Evolutionary conservation across 306 rosid species (phyloP).

Genomic region (Acmispon strigosus): DNA sequence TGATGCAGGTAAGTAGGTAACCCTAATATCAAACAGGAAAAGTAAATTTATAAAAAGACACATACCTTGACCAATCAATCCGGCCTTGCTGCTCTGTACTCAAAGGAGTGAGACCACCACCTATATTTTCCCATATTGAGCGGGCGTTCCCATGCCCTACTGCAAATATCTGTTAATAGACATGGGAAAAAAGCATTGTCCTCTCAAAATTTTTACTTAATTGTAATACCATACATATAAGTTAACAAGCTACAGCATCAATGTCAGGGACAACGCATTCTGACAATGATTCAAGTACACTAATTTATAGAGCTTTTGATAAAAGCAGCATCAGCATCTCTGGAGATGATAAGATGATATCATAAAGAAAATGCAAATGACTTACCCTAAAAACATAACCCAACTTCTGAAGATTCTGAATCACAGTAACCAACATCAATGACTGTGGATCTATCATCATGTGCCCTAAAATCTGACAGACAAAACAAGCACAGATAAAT

Average conservation of each 20-base stretch:
- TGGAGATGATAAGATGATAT: slow-evolving; percentile 1
- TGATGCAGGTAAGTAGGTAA: background rate
- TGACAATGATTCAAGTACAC: slow-evolving; percentile 6
- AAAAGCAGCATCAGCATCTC: background rate
- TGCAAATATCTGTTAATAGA: slow-evolving; percentile 71
- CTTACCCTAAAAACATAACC: slow-evolving; percentile 83
- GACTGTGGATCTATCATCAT: slow-evolving; percentile 68
- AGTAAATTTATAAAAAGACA: slow-evolving; percentile 12
- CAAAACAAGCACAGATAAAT: slow-evolving; percentile 22
- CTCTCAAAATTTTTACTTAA: slow-evolving; percentile 25
- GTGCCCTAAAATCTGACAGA: slow-evolving; percentile 68
- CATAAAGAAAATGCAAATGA: slow-evolving; percentile 17
- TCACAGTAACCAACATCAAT: slow-evolving; percentile 67
- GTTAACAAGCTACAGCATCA: slow-evolving; percentile 8
- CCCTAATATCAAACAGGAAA: background rate
- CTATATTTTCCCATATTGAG: slow-evolving; percentile 68
- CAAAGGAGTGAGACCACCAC: slow-evolving; percentile 48
- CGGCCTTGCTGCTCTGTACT: slow-evolving; percentile 41
- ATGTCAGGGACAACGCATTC: slow-evolving; percentile 2
- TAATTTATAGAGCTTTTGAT: background rate
- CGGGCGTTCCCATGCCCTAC: slow-evolving; percentile 56
- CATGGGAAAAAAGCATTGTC: slow-evolving; percentile 15
- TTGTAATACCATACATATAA: slow-evolving; percentile 7
- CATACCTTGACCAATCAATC: slow-evolving; percentile 91
- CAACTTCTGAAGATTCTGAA: slow-evolving; percentile 68